phyloP scores from a whole-genome alignment of 176 grass and related monocot genomes.

The Areca catechu region DNA sequence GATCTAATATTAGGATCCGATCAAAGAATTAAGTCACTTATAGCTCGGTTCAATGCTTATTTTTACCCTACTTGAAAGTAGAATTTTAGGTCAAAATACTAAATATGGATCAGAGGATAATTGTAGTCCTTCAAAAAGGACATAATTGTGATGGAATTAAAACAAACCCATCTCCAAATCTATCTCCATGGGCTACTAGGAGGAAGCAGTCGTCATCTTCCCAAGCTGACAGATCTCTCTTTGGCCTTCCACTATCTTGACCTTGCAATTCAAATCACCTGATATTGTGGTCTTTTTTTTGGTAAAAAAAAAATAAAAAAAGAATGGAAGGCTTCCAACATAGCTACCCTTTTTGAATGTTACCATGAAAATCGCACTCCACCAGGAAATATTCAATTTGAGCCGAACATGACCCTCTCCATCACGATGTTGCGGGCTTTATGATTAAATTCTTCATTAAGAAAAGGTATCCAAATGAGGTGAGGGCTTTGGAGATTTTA shows the following conservation, averaged over 20 bases:
- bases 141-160: constrained; percentile 10
- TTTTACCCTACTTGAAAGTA: too few relatives aligned
- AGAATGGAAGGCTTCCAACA: too few relatives aligned
- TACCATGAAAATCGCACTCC: too few relatives aligned
- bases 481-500: constrained; percentile 9
- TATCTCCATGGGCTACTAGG: constrained; percentile 14
- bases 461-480: neutral
- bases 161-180: constrained; percentile 28
- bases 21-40: too few relatives aligned
- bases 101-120: constrained; percentile 3
- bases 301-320: too few relatives aligned
- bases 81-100: too few relatives aligned
- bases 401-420: too few relatives aligned
- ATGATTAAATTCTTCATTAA: constrained; percentile 30
- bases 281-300: constrained; percentile 26
- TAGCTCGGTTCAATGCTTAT: too few relatives aligned
- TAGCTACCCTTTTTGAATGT: too few relatives aligned
- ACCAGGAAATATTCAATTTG: too few relatives aligned
- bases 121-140: neutral
- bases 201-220: constrained; percentile 16
- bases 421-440: too few relatives aligned
- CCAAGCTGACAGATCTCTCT: constrained; percentile 29
- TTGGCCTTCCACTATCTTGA: constrained; percentile 7
- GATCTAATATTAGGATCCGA: too few relatives aligned
- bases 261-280: neutral